Percentiles rank a stretch among this genome's conserved stretches.
Evolutionary conservation across 2,329 filamentous ascomycete species (phyloP).

Genomic region (Acrodontium crateriforme): DNA sequence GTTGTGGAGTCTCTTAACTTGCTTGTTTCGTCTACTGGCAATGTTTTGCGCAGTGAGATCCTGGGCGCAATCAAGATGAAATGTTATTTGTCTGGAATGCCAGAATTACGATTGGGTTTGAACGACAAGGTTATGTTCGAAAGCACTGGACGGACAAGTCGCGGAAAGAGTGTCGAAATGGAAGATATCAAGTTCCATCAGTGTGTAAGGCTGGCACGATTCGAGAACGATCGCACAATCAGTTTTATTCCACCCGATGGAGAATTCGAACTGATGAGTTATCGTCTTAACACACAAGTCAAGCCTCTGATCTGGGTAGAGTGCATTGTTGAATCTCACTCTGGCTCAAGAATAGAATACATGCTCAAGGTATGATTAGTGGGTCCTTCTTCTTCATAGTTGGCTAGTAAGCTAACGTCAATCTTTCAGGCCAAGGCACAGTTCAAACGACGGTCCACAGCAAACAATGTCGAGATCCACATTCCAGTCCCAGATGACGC

Average conservation of each 20-base stretch:
- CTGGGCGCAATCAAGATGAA: slow-evolving; percentile 98
- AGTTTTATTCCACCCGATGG: slow-evolving; percentile 91
- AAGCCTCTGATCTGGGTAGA: slow-evolving; percentile 99
- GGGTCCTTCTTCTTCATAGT: no score
- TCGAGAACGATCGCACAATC: slow-evolving; percentile 95
- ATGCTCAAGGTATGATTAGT: slow-evolving; percentile 79
- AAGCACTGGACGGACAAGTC: slow-evolving; percentile 81
- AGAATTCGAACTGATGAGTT: slow-evolving; percentile 66
- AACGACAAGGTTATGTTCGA: slow-evolving; percentile 99
- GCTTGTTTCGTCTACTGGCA: slow-evolving; percentile 84
- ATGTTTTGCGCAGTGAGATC: slow-evolving; percentile 91
- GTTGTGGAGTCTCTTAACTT: slow-evolving; percentile 95
- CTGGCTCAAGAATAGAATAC: slow-evolving; percentile 90
- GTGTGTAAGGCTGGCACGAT: slow-evolving; percentile 45
- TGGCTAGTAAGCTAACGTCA: no score
- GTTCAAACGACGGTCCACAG: slow-evolving; percentile 94
- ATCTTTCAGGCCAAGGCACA: slow-evolving; percentile 87
- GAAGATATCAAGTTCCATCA: slow-evolving; percentile 99
- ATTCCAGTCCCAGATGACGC: slow-evolving; percentile 96
- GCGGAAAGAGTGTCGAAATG: slow-evolving; percentile 98
- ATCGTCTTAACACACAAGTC: slow-evolving; percentile 94
- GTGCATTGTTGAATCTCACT: slow-evolving; percentile 92
- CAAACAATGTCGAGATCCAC: slow-evolving; percentile 96
- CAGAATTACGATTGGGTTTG: slow-evolving; percentile 79
- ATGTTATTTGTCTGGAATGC: slow-evolving; percentile 97